A percentile compares a stretch with the other conserved stretches of the same genome.
Evolutionary conservation across 139 green algal genomes (phyloP).

Genomic region (Picochlorum costavermella): DNA sequence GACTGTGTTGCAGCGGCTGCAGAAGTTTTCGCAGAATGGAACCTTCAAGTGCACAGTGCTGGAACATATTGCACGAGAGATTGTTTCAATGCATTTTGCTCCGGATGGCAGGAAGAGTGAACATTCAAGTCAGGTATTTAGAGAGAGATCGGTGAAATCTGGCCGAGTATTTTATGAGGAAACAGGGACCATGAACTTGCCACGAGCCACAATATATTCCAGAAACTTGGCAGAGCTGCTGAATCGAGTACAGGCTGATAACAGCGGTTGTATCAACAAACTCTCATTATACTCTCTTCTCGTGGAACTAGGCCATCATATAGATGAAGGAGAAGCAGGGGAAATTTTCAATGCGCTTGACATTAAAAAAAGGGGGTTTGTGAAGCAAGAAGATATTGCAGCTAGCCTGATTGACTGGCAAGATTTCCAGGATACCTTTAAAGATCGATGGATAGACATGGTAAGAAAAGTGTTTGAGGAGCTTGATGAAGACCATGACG

Average conservation of each 20-base stretch:
- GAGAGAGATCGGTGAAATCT: conserved; percentile 1
- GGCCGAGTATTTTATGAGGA: conserved; percentile 3
- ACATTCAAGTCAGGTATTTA: conserved; percentile 9
- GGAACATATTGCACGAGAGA: conserved; percentile 79
- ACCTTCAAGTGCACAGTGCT: conserved; percentile 76
- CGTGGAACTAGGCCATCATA: conserved; percentile 13
- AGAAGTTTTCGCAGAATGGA: conserved; percentile 59
- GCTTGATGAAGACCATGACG: conserved; percentile 16
- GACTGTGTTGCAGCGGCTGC: conserved; percentile 65
- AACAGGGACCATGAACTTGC: conserved; percentile 5
- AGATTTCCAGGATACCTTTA: conserved; percentile 6
- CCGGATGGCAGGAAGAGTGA: conserved; percentile 3
- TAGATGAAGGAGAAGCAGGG: conserved; percentile 11
- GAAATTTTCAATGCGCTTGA: conserved; percentile 26
- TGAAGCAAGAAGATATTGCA: conserved; percentile 9
- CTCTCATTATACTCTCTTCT: conserved; percentile 5
- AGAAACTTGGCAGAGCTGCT: conserved; percentile 18
- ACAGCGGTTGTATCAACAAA: conserved; percentile 15
- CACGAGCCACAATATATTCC: conserved; percentile 19
- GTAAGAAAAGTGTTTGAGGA: conserved; percentile 18
- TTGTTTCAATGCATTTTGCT: conserved; percentile 45
- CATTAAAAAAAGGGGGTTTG: conserved; percentile 5
- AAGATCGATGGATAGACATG: conserved; percentile 18
- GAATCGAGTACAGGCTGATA: conserved; percentile 7
- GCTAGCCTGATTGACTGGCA: conserved; percentile 26